Evolutionary conservation across 257 asterid genomes (phyloP).

Genomic region (Penstemon davidsonii): DNA sequence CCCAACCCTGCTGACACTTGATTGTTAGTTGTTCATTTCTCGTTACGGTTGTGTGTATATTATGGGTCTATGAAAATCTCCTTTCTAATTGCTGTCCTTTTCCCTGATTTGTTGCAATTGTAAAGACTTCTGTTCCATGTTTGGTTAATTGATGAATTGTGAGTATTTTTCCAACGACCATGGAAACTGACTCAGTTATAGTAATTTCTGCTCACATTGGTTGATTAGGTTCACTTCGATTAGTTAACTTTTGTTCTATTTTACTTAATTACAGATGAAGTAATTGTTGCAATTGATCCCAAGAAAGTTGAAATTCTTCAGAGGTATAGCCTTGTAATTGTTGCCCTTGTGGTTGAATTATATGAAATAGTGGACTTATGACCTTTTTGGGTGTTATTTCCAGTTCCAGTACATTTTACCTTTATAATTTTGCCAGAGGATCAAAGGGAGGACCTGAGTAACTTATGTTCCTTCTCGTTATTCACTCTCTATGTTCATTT

Average conservation of each 20-base stretch:
- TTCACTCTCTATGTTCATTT: background rate
- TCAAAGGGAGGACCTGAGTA: background rate
- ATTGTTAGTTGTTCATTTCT: constrained; percentile 7
- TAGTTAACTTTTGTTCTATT: constrained; percentile 24
- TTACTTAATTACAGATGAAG: constrained; percentile 59
- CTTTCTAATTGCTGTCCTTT: background rate
- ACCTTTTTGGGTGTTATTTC: constrained; percentile 17
- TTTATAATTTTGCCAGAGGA: background rate
- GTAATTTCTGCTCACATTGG: constrained; percentile 28
- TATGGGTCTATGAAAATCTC: background rate
- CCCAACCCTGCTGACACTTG: constrained; percentile 6
- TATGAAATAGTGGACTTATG: constrained; percentile 11
- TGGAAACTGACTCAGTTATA: constrained; percentile 14
- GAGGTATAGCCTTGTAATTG: constrained; percentile 48
- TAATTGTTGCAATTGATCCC: constrained; percentile 87
- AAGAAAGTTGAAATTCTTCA: constrained; percentile 87
- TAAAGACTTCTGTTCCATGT: background rate
- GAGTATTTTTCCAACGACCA: background rate
- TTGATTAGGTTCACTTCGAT: constrained; percentile 27
- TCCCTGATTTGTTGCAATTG: constrained; percentile 2
- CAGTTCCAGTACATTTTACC: constrained; percentile 55
- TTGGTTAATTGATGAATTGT: constrained; percentile 3
- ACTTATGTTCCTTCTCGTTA: background rate
- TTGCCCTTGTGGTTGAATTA: constrained; percentile 9
- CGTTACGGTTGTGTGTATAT: background rate